Evolutionary conservation across 2,329 filamentous ascomycete genomes (phyloP).

Genomic region (Talaromyces islandicus): DNA sequence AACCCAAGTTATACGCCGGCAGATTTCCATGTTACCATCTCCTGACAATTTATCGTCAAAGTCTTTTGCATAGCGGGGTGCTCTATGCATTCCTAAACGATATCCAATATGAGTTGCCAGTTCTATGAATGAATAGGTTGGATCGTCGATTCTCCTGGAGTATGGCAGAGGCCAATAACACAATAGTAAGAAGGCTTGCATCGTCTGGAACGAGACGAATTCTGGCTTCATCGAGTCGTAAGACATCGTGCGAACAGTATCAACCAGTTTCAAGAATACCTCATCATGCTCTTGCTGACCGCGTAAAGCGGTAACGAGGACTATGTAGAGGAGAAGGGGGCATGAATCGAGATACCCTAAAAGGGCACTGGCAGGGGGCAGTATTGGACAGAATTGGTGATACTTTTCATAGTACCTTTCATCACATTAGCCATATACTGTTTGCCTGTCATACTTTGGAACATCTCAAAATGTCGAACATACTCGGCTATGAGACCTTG

Average conservation of each 20-base stretch:
- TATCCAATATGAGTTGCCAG: slow-evolving; percentile 9
- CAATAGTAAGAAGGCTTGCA: slow-evolving; percentile 11
- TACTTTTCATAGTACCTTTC: slow-evolving; percentile 3
- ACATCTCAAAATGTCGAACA: background rate
- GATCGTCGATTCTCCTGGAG: slow-evolving; percentile 6
- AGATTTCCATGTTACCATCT: background rate
- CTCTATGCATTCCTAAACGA: slow-evolving; percentile 9
- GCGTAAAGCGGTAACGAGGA: slow-evolving; percentile 8
- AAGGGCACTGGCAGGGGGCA: slow-evolving; percentile 3
- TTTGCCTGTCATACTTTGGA: background rate
- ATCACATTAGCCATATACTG: background rate
- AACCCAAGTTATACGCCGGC: slow-evolving; percentile 7
- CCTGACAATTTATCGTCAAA: slow-evolving; percentile 2
- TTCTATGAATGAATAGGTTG: slow-evolving; percentile 6
- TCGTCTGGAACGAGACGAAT: slow-evolving; percentile 1
- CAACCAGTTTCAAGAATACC: background rate
- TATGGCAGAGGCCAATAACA: slow-evolving; percentile 12
- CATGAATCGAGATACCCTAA: slow-evolving; percentile 2
- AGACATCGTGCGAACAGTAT: slow-evolving; percentile 2
- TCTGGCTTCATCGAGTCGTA: slow-evolving; percentile 5
- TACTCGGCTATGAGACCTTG: slow-evolving; percentile 4
- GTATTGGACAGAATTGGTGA: slow-evolving; percentile 1
- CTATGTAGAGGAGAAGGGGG: slow-evolving; percentile 9
- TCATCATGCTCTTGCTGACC: background rate
- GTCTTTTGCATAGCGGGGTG: background rate